Evolutionary conservation across 805 yeast species (phyloP), one percentile per base, ranked within the genome.

Genomic region (Candida stauntonica): DNA sequence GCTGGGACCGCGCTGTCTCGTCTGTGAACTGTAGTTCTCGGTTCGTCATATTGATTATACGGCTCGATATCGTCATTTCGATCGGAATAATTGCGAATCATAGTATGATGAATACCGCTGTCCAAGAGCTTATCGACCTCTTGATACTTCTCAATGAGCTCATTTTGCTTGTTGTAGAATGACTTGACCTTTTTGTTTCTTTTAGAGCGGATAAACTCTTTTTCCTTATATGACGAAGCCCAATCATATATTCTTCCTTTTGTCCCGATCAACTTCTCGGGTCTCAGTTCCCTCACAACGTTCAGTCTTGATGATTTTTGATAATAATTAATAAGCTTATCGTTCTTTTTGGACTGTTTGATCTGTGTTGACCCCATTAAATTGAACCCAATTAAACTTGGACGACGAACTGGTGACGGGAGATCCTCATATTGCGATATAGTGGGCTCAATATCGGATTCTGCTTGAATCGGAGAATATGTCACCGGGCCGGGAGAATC

Each of bases 81-180:
- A 36, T 54, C 45, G 35, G 46, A 30, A 50, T 84, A 83, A 35
- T 73, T 77, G 32, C 73, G 66, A 36, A 85, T 67, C 79, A 84
- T 79, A 31, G 72, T 66, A 42, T 71, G 68, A 47, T 79, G 84
- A 41, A 84, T 70, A 1, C 88, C 88, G 4, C 86, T 74, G 52
- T 82, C 93, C 32, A 84, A 64, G 36, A 83, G 63, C 35, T 66
- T 63, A 54, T 84, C 94, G 18, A 84, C 75, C 41, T 75, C 81
- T 26, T 58, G 57, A 50, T 73, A 81, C 37, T 75, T 64, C 17
- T 69, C 73, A 36, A 83, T 75, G 36, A 78, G 54, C 29, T 67
- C 74, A 55, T 84, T 84, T 58, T 83, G 91, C 3, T 61, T 54
- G 29, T 59, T 57, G 58, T 85, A 84, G 56, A 62, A 82, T 15